Evolutionary conservation across 495 filamentous ascomycete genomes (phyloP).

Genomic region (Podospora pseudopauciseta): DNA sequence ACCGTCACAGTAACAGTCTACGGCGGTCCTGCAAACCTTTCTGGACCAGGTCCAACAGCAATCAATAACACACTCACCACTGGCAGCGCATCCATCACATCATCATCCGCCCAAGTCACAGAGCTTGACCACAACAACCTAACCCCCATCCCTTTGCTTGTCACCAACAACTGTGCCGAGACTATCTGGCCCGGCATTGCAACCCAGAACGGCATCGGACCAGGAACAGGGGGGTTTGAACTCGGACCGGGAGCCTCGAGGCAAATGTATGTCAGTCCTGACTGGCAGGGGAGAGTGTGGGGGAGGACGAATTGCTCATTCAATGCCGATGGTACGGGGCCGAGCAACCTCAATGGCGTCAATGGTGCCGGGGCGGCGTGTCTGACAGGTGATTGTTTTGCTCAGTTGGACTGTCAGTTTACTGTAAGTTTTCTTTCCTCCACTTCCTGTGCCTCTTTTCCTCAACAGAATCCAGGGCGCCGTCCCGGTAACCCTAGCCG

Average conservation of each 20-base stretch:
- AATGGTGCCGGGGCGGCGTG: slow-evolving; percentile 59
- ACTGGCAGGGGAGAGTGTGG: slow-evolving; percentile 81
- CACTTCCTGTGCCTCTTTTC: background rate
- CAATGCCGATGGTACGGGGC: slow-evolving; percentile 52
- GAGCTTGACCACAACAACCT: slow-evolving; percentile 7
- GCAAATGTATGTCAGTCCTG: slow-evolving; percentile 55
- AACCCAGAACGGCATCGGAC: slow-evolving; percentile 62
- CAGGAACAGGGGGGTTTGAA: slow-evolving; percentile 60
- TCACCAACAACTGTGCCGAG: slow-evolving; percentile 65
- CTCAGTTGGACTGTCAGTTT: slow-evolving; percentile 59
- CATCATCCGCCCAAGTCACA: background rate
- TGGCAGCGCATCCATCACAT: background rate
- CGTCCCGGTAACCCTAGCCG: slow-evolving; percentile 66
- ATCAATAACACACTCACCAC: slow-evolving; percentile 4
- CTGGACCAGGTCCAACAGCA: background rate
- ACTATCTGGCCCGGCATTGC: slow-evolving; percentile 69
- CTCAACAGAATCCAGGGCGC: slow-evolving; percentile 44
- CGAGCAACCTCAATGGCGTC: slow-evolving; percentile 47
- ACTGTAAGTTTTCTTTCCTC: slow-evolving; percentile 46
- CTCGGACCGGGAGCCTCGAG: slow-evolving; percentile 49
- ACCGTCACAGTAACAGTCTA: background rate
- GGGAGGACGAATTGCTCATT: slow-evolving; percentile 79
- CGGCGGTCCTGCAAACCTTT: background rate
- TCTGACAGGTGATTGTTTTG: slow-evolving; percentile 68
- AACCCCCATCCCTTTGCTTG: slow-evolving; percentile 45